Conservation (phyloP, 805 yeast species). For the Yarrowia yakushimensis region DNA sequence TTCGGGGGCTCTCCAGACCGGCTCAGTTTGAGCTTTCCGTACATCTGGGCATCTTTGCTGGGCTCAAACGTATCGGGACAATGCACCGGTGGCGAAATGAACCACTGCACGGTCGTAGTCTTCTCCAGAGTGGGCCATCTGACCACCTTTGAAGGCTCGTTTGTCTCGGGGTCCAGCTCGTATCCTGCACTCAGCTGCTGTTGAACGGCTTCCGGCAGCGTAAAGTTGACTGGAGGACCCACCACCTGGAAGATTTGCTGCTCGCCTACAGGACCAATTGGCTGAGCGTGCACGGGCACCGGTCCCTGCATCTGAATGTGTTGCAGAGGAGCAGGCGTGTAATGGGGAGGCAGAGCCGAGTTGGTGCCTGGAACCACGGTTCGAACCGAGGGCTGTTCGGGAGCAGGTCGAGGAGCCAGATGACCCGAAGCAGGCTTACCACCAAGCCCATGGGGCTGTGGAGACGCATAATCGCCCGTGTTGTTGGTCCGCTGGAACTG, state of each 20-base stretch:
- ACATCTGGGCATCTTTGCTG: conserved; percentile 4
- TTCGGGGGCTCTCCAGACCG: background rate
- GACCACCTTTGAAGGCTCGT: conserved; percentile 25
- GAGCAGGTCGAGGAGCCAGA: background rate
- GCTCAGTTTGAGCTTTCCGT: conserved; percentile 4
- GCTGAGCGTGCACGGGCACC: conserved; percentile 33
- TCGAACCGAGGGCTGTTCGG: conserved; percentile 9
- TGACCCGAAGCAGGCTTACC: background rate
- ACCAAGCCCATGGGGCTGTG: conserved; percentile 28
- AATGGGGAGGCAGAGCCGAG: conserved; percentile 11
- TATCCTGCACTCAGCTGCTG: conserved; percentile 27
- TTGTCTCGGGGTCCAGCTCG: conserved; percentile 30
- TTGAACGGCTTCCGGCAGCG: conserved; percentile 36
- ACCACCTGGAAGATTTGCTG: conserved; percentile 20
- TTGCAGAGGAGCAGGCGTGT: conserved; percentile 24
- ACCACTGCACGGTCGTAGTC: conserved; percentile 29
- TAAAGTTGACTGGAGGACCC: conserved; percentile 38
- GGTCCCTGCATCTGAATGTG: conserved; percentile 24
- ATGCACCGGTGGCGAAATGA: conserved; percentile 33
- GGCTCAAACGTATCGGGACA: conserved; percentile 14
- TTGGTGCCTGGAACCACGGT: conserved; percentile 12
- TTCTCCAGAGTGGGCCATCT: conserved; percentile 28
- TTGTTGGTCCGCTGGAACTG: conserved; percentile 25
- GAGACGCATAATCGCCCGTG: conserved; percentile 26
- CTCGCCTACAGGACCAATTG: conserved; percentile 28